Base-by-base conservation (phyloP, 2,329 filamentous ascomycete genomes). In the Mycosphaerella sp. region DNA sequence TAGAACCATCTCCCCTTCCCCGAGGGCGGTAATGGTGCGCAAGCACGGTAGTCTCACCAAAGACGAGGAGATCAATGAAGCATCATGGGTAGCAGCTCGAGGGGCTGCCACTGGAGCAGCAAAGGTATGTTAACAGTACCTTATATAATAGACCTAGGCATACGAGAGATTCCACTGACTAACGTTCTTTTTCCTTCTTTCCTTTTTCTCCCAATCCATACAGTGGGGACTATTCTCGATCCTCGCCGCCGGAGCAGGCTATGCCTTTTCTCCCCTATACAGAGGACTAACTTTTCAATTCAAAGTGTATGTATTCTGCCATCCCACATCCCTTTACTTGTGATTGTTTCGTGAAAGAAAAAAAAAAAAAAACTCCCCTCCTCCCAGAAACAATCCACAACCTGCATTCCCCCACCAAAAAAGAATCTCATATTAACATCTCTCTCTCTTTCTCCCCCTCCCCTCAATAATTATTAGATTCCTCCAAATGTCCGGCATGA, bases 401-500 rank as follows among this genome's bases (percentile, higher is more conserved):
- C n/a, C n/a, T n/a, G n/a, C n/a, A n/a, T n/a, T n/a, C n/a, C n/a
- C 5, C 1, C 26, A 2, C 5, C 1, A 29, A 29, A 29, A 29
- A 29, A 34, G 32, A 21, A 21, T 21, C 21, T 21, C 21, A 21
- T 21, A 4, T 21, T 21, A 21, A 21, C 21, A 21, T 21, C 21
- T 21, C 21, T 21, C 21, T 21, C 21, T 21, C 21, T 21, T 21
- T 21, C 21, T 4, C 21, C 3, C 21, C 21, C 21, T 21, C 21
- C 21, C 3, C 21, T 2, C 21, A 21, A 21, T 38, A 2, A 11
- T 12, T 6, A 38, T 38, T 3, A 91, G 87, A 31, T 92, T 89
- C 67, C 75, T 91, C 12, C 86, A 90, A 69, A 89, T 90, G 85
- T 87, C 84, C n/a, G 84, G 83, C 56, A 91, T 91, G 87, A 84